Base-by-base conservation (phyloP, 345 rosid species). In the Pugionium cornutum region DNA sequence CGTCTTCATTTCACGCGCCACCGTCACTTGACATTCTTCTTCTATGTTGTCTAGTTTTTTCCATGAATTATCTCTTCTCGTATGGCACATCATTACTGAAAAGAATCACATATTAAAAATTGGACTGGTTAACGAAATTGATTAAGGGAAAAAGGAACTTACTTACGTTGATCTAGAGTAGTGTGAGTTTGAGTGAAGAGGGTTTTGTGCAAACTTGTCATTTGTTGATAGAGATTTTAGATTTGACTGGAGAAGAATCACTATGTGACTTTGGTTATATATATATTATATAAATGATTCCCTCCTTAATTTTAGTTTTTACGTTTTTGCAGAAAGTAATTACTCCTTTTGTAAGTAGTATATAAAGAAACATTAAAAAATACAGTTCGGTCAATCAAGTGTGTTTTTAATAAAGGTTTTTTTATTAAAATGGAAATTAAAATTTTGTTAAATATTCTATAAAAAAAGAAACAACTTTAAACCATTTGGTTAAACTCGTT, bases 1-100 rank as follows among this genome's bases (percentile, higher is more conserved):
- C 53, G 62, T 44, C 64, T 52, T 58, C 9, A 54, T 58, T 70
- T 4, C 95, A 77, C 29, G 86, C 75, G 30, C 72, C 75, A 63
- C 30, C 61, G 47, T 51, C 2, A 49, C 53, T 59, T 65, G 71
- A 10, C 70, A 48, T 59, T 89, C 82, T 76, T 92, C 98, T 5
- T 92, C 98, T 53, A 92, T 86, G 73, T 86, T 79, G 69, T 87
- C 91, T 62, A 89, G 89, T 81, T 62, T 86, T 32, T 53, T 58
- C 76, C 76, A 73, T 45, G 72, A 66, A 53, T 6, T 1, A n/a
- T 58, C 56, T 58, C 36, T 66, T 51, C 66, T 67, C 62, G 53
- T 44, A 11, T 73, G 55, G 67, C 72, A 73, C 76, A 53, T 52
- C 76, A 66, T 52, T 30, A 58, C 66, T 72, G 6, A 28, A 7